Evolutionary conservation across 2,329 filamentous ascomycete species (phyloP), one percentile per base, ranked within the genome.

Genomic region (Arthrinium puccinioides): DNA sequence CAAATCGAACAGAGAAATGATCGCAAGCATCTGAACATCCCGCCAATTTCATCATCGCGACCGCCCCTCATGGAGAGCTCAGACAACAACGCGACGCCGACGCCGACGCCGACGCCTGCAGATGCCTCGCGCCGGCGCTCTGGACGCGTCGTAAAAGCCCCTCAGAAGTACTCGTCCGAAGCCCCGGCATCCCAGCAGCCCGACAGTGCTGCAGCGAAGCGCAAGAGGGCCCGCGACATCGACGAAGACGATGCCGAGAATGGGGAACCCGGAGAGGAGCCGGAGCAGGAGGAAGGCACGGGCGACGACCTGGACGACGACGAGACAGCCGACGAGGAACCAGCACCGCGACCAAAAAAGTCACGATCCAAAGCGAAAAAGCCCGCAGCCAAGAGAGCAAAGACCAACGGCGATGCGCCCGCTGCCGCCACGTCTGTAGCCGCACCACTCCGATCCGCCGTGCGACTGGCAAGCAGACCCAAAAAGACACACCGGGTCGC

Each of bases 111-210:
- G n/a, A n/a, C n/a, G n/a, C n/a, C n/a, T n/a, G 66, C 69, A 44
- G 61, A 64, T 42, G 66, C 67, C 53, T 66, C 70, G 61, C 72
- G 73, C 69, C 79, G 81, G 59, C 76, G 78, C 47, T 84, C 80
- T 25, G 76, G 78, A 76, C 78, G 78, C 75, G 77, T 79, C 64
- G 69, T 76, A 44, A 74, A 67, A 53, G 67, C 66, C 24, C 76
- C 77, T 31, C 58, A 70, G 53, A 80, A 80, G 56, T 82, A 77
- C 60, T 65, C 65, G 40, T 70, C 74, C 38, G 71, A 79, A 43
- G 15, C 49, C 50, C 15, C 53, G 51, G n/a, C n/a, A n/a, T n/a
- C n/a, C n/a, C n/a, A n/a, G n/a, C n/a, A n/a, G n/a, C n/a, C n/a
- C n/a, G 36, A 43, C 44, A 53, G 63, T 37, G 49, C 61, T 31